These are phyloP conservation scores for Rhynchospora tenuis DNA, from an alignment of 176 grass and related monocot species.

Conservation along the genomic window DNA sequence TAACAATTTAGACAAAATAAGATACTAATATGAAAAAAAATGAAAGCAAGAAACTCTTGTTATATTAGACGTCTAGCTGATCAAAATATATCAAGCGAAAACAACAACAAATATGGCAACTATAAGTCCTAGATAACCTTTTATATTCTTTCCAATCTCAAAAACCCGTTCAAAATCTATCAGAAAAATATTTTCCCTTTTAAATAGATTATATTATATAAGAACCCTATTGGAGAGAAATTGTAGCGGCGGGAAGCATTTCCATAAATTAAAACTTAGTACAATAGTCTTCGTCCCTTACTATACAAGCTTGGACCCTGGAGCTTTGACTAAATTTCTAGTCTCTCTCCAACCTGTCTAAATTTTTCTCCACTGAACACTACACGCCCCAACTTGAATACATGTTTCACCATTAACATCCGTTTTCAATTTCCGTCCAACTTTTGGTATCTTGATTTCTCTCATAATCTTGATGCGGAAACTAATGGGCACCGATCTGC, in stretches of 20 bases:
- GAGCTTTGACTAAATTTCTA: conserved; percentile 12
- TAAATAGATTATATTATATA: neutral
- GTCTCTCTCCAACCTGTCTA: neutral
- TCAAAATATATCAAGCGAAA: neutral
- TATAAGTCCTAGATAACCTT: neutral
- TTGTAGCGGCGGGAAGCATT: neutral
- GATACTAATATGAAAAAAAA: neutral
- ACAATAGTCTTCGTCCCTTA: neutral
- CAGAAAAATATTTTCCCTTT: neutral
- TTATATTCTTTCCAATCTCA: neutral
- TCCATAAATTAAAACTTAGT: neutral
- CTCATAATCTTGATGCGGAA: neutral
- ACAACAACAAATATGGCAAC: neutral
- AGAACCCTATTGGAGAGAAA: neutral
- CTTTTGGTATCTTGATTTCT: neutral
- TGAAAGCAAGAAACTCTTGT: neutral
- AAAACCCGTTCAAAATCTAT: neutral
- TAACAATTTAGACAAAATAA: neutral
- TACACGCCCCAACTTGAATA: neutral
- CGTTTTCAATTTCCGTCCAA: neutral
- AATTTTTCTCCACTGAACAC: neutral
- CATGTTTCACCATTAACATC: neutral
- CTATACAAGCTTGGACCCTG: neutral
- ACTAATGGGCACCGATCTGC: conserved; percentile 14
- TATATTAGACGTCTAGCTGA: neutral